Conservation (phyloP, 306 rosid species). For the Medicago lupulina region DNA sequence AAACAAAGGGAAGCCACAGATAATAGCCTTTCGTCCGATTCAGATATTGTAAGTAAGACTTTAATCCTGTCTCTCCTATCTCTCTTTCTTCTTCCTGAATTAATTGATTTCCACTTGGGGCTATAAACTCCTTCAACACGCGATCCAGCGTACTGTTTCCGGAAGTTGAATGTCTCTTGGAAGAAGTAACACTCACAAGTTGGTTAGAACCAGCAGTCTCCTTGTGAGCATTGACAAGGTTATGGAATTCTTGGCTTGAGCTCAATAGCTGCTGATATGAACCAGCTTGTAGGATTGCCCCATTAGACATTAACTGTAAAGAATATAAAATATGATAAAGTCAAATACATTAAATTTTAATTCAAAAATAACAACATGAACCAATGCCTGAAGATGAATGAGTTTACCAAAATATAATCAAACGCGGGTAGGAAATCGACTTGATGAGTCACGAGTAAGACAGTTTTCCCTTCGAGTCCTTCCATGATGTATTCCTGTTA, state of each 20-base stretch:
- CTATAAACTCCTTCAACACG: not conserved
- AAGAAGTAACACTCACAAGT: not conserved
- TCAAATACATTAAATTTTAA: too few relatives aligned
- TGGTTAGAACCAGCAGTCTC: not conserved
- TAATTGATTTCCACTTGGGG: conserved; percentile 43
- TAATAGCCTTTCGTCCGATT: conserved; percentile 56
- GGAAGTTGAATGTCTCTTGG: not conserved
- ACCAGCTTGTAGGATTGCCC: not conserved
- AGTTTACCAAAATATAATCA: conserved; percentile 54
- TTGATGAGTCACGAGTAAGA: conserved; percentile 70
- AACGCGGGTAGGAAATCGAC: conserved; percentile 66
- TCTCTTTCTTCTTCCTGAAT: conserved; percentile 64
- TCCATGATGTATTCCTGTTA: conserved; percentile 62
- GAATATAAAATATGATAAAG: too few relatives aligned
- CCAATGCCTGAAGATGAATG: not conserved
- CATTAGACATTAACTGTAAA: not conserved
- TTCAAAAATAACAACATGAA: not conserved
- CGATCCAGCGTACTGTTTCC: not conserved
- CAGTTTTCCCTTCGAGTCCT: conserved; percentile 56
- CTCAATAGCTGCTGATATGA: not conserved
- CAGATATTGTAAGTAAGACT: conserved; percentile 60
- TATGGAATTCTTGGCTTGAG: not conserved
- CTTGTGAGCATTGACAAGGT: conserved; percentile 2
- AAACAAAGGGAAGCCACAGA: conserved; percentile 36
- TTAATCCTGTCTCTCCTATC: conserved; percentile 56